Conservation (phyloP, 1,139 yeast species). For the Martiniozyma asiatica region DNA sequence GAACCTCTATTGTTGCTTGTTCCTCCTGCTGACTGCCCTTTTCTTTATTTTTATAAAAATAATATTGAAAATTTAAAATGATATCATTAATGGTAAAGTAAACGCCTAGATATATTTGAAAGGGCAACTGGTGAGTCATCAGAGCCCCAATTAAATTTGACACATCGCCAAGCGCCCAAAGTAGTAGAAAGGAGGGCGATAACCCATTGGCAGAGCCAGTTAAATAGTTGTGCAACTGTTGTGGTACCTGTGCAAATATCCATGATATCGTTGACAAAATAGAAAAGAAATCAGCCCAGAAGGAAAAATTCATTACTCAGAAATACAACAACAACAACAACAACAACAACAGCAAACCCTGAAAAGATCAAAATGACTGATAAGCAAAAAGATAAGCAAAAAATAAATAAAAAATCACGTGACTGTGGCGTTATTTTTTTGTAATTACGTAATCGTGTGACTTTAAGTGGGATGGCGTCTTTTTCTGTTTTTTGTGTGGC, state of each 20-base stretch:
- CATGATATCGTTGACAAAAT: constrained; percentile 46
- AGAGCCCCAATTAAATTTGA: constrained; percentile 68
- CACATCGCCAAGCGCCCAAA: constrained; percentile 81
- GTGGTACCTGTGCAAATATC: constrained; percentile 81
- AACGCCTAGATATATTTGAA: constrained; percentile 62
- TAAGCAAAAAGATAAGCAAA: too few relatives aligned
- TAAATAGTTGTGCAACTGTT: constrained; percentile 59
- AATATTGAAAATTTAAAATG: constrained; percentile 49
- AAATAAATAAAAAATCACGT: too few relatives aligned
- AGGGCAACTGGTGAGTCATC: constrained; percentile 60
- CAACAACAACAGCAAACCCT: constrained; percentile 1
- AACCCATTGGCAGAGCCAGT: constrained; percentile 76
- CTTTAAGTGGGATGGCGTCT: too few relatives aligned
- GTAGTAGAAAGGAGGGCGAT: constrained; percentile 54
- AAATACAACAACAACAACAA: constrained; percentile 4
- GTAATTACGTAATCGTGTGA: too few relatives aligned
- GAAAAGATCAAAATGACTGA: too few relatives aligned
- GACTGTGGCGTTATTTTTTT: too few relatives aligned
- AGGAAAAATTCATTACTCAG: too few relatives aligned
- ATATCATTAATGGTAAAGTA: constrained; percentile 68
- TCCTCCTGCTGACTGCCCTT: too few relatives aligned
- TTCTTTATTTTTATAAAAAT: too few relatives aligned
- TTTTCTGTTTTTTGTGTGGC: too few relatives aligned
- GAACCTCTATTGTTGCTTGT: too few relatives aligned
- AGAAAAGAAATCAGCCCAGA: constrained; percentile 8